Percentiles rank a stretch among this genome's conserved stretches.
Conservation (phyloP, 164 flowering plant genomes). For the Berberis thunbergii region DNA sequence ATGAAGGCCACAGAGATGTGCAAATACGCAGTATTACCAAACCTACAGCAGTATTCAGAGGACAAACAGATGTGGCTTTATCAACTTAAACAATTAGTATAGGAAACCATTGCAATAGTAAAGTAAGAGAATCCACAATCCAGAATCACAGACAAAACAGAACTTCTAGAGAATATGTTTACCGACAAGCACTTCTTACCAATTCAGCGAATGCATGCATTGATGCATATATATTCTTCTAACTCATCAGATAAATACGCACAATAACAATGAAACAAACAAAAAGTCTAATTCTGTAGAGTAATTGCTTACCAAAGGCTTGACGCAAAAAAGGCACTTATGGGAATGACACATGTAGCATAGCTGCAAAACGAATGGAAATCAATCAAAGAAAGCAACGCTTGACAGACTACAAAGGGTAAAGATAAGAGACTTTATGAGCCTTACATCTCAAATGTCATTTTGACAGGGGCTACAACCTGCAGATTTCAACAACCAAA, state of each 20-base stretch:
- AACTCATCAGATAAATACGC: too few relatives aligned
- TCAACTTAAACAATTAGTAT: too few relatives aligned
- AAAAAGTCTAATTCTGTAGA: neutral
- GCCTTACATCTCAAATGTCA: conserved; percentile 93
- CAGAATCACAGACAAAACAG: too few relatives aligned
- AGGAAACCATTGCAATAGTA: too few relatives aligned
- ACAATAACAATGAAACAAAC: neutral
- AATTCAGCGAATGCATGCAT: too few relatives aligned
- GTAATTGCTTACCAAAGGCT: conserved; percentile 72
- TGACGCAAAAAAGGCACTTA: conserved; percentile 94
- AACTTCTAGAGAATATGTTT: too few relatives aligned
- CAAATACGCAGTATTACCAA: conserved; percentile 97
- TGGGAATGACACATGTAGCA: conserved; percentile 90
- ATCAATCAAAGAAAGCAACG: conserved; percentile 3
- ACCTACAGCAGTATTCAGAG: conserved; percentile 38
- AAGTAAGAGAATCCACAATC: too few relatives aligned
- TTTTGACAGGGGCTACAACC: conserved; percentile 94
- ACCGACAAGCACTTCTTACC: too few relatives aligned
- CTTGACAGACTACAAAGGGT: neutral
- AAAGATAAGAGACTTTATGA: neutral
- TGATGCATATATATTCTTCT: too few relatives aligned
- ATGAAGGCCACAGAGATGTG: conserved; percentile 99
- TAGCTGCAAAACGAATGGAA: conserved; percentile 48
- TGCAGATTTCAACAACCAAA: conserved; percentile 24
- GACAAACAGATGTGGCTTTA: too few relatives aligned